Percentiles rank a stretch among this genome's conserved stretches.
phyloP scores from a whole-genome alignment of 345 rosid genomes.

The Pistacia vera region DNA sequence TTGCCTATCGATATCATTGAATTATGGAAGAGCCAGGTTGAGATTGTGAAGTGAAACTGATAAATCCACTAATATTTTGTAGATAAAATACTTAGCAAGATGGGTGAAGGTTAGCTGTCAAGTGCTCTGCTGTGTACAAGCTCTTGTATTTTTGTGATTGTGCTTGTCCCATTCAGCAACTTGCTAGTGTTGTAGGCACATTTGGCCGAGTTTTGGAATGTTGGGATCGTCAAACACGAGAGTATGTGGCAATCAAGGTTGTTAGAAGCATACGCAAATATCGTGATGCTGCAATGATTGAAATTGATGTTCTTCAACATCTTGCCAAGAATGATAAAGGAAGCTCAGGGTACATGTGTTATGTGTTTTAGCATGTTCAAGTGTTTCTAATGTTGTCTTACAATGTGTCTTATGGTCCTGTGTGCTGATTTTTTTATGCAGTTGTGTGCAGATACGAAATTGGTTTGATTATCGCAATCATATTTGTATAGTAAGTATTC shows the following conservation, averaged over 20 bases:
- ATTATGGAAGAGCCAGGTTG: background rate
- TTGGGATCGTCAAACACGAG: constrained; percentile 72
- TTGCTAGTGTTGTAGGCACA: constrained; percentile 84
- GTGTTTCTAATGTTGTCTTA: background rate
- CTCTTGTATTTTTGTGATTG: constrained; percentile 54
- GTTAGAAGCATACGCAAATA: constrained; percentile 66
- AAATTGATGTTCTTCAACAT: constrained; percentile 65
- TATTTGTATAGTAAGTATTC: constrained; percentile 71
- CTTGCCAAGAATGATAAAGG: constrained; percentile 56
- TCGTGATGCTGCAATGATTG: constrained; percentile 78
- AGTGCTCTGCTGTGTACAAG: constrained; percentile 58
- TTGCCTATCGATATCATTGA: no score
- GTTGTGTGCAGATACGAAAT: constrained; percentile 67
- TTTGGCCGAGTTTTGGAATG: constrained; percentile 89
- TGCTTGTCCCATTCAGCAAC: constrained; percentile 64
- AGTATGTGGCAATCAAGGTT: constrained; percentile 69
- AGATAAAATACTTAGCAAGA: constrained; percentile 78
- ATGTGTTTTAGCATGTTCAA: constrained; percentile 24
- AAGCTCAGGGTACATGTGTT: constrained; percentile 50
- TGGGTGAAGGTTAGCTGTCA: constrained; percentile 90
- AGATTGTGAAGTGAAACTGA: background rate
- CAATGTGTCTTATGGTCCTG: background rate
- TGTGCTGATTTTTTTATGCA: constrained; percentile 39
- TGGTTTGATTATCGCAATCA: constrained; percentile 85
- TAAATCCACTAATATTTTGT: constrained; percentile 11